A percentile compares a stretch with the other conserved stretches of the same genome.
Conservation (phyloP, 805 yeast genomes). For the Ogataea glucozyma region DNA sequence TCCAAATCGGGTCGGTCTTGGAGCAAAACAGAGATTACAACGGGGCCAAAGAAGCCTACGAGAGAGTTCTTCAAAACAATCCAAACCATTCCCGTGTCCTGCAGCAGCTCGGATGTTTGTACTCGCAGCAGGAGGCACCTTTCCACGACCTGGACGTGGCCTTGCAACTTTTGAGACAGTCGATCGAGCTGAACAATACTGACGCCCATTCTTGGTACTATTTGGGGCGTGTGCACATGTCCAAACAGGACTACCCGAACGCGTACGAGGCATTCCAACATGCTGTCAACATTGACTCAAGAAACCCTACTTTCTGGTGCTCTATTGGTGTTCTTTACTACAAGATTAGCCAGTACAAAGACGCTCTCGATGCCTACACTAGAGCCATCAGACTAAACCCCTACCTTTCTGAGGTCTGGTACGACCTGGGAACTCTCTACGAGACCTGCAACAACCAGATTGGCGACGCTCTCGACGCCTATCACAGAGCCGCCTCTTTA, state of each 20-base stretch:
- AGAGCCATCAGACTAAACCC: constrained; percentile 95
- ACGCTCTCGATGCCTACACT: constrained; percentile 96
- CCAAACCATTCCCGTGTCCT: constrained; percentile 95
- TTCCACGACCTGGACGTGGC: constrained; percentile 86
- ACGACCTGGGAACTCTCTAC: constrained; percentile 93
- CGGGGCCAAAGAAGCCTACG: constrained; percentile 94
- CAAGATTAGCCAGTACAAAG: constrained; percentile 93
- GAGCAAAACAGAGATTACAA: constrained; percentile 91
- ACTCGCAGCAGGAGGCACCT: constrained; percentile 69
- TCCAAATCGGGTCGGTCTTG: constrained; percentile 93
- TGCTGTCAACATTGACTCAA: constrained; percentile 93
- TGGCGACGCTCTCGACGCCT: constrained; percentile 94
- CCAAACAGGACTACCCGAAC: constrained; percentile 89
- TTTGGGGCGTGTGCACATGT: constrained; percentile 95
- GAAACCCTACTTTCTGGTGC: constrained; percentile 98
- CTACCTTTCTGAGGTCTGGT: constrained; percentile 97
- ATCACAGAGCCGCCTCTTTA: constrained; percentile 91
- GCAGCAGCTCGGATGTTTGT: constrained; percentile 93
- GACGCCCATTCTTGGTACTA: constrained; percentile 99
- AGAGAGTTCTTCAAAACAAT: constrained; percentile 82
- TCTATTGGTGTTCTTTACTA: constrained; percentile 94
- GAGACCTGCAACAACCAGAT: constrained; percentile 97
- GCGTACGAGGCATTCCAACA: constrained; percentile 99
- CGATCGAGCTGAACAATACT: constrained; percentile 82
- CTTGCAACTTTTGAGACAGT: constrained; percentile 75